phyloP scores from a whole-genome alignment of 306 rosid species.

The Citrullus mucosospermus region DNA sequence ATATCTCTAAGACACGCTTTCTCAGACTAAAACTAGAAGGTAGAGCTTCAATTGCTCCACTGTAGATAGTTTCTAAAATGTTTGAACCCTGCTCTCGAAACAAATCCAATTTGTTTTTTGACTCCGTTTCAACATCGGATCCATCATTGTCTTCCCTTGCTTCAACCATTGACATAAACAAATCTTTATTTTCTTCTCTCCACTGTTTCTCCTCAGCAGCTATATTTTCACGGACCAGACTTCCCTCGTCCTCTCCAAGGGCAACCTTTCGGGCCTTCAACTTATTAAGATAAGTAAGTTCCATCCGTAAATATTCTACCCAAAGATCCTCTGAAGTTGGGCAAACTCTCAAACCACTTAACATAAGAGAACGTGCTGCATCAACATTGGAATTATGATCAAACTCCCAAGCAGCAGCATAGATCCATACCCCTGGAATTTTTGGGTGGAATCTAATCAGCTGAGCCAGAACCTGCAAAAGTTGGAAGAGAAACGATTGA shows the following conservation, averaged over 20 bases:
- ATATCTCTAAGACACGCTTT: constrained; percentile 59
- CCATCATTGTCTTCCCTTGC: constrained; percentile 21
- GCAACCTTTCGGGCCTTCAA: constrained; percentile 86
- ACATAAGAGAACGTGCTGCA: constrained; percentile 87
- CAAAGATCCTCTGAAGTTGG: constrained; percentile 74
- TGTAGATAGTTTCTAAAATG: constrained; percentile 44
- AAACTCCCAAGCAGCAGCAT: constrained; percentile 99
- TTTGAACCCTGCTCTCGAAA: constrained; percentile 50
- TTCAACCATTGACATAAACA: constrained; percentile 52
- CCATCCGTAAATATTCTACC: constrained; percentile 94
- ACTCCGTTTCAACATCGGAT: constrained; percentile 17
- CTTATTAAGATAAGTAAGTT: constrained; percentile 74
- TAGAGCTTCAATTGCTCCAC: constrained; percentile 55
- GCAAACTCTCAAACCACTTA: constrained; percentile 71
- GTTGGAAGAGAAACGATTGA: neutral
- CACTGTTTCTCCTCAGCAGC: constrained; percentile 50
- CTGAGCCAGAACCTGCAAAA: constrained; percentile 59
- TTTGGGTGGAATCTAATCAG: constrained; percentile 75
- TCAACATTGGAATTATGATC: constrained; percentile 64
- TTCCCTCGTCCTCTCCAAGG: constrained; percentile 76
- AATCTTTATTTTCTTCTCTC: constrained; percentile 68
- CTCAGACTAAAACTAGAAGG: constrained; percentile 66
- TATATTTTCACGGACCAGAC: constrained; percentile 28
- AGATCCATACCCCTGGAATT: constrained; percentile 82
- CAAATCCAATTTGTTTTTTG: constrained; percentile 22